A percentile compares a stretch with the other conserved stretches of the same genome.
Conservation (phyloP, 2,329 filamentous ascomycete species). For the Zymoseptoria brevis region DNA sequence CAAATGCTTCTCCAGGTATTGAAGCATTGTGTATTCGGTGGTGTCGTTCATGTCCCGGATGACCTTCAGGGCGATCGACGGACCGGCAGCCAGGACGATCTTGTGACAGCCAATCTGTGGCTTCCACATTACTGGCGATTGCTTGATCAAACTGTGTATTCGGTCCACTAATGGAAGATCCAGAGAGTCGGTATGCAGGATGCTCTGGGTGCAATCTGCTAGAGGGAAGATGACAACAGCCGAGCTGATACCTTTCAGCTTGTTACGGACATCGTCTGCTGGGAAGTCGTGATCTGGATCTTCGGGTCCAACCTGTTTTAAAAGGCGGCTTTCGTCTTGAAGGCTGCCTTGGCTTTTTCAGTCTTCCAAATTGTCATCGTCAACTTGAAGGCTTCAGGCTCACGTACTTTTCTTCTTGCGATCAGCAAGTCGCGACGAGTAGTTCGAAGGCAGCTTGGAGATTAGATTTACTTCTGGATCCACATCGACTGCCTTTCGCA, state of each 20-base stretch:
- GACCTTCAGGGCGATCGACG: not conserved
- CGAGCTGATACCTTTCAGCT: not conserved
- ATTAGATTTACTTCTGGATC: not conserved
- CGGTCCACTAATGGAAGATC: not conserved
- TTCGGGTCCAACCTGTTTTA: too few relatives aligned
- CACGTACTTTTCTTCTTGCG: too few relatives aligned
- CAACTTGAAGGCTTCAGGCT: too few relatives aligned
- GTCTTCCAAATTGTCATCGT: too few relatives aligned
- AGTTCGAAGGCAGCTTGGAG: not conserved
- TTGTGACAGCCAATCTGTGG: not conserved
- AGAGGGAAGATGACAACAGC: not conserved
- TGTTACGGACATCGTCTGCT: not conserved
- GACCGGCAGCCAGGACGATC: not conserved
- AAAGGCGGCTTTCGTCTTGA: too few relatives aligned
- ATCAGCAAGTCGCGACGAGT: not conserved
- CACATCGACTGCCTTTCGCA: not conserved
- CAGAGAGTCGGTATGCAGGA: too few relatives aligned
- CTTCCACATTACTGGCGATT: not conserved
- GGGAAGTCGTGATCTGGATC: too few relatives aligned
- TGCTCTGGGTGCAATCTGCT: not conserved
- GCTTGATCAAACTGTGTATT: not conserved
- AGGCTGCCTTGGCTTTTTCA: too few relatives aligned
- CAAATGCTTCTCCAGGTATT: not conserved
- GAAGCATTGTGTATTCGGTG: not conserved
- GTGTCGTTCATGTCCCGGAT: not conserved